Conservation (phyloP, 1,139 yeast genomes). For the Meyerozyma carpophila region DNA sequence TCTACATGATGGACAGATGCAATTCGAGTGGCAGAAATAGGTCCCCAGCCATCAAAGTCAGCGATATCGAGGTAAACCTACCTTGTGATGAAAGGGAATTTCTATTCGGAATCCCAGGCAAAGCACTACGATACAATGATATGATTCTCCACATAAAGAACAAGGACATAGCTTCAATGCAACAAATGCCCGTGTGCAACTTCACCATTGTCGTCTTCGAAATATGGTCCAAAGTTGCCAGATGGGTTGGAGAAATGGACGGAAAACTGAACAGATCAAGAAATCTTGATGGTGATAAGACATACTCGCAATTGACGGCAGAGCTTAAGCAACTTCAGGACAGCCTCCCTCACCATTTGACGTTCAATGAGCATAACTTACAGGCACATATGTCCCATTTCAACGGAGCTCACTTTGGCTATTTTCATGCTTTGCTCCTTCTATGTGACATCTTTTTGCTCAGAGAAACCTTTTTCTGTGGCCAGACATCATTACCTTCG, state of each 20-base stretch:
- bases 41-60: constrained; percentile 23
- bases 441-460: constrained; percentile 27
- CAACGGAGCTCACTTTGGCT: constrained; percentile 31
- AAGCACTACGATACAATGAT: neutral
- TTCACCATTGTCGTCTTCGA: constrained; percentile 25
- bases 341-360: constrained; percentile 18
- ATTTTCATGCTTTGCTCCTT: constrained; percentile 29
- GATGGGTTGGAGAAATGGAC: constrained; percentile 30
- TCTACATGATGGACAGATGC: constrained; percentile 39
- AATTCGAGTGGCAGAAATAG: constrained; percentile 32
- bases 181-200: neutral
- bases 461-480: constrained; percentile 30
- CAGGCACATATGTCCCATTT: constrained; percentile 26
- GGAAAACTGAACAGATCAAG: constrained; percentile 21
- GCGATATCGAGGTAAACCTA: constrained; percentile 17
- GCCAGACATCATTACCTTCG: constrained; percentile 22
- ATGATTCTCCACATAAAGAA: neutral
- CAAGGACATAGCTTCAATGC: neutral
- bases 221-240: constrained; percentile 27
- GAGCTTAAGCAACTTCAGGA: constrained; percentile 17
- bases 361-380: constrained; percentile 20
- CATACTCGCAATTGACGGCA: constrained; percentile 16
- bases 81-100: constrained; percentile 22
- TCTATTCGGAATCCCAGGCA: constrained; percentile 15
- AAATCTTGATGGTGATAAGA: constrained; percentile 23